Evolutionary conservation across 148 eudicot genomes (phyloP).

Genomic region (Chenopodium quinoa): DNA sequence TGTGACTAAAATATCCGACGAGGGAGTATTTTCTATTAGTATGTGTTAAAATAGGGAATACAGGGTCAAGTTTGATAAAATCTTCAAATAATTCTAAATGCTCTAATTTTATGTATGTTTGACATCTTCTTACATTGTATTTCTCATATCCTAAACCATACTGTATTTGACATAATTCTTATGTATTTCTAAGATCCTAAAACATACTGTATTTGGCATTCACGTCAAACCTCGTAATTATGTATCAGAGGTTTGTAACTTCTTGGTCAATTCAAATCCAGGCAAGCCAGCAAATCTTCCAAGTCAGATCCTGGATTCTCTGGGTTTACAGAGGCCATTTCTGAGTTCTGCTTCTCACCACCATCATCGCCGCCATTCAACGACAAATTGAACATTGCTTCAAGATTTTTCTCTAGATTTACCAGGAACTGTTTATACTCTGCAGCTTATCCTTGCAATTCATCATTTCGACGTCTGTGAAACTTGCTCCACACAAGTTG

Average conservation of each 20-base stretch:
- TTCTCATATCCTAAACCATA: not conserved
- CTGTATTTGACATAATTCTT: not conserved
- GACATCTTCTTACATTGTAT: no score
- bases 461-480: constrained; percentile 35
- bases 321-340: no score
- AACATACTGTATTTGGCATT: not conserved
- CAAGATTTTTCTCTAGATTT: constrained; percentile 22
- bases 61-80: not conserved
- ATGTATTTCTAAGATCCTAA: not conserved
- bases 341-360: no score
- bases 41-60: not conserved
- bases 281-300: not conserved
- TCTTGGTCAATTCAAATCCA: not conserved
- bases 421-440: constrained; percentile 20
- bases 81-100: no score
- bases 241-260: not conserved
- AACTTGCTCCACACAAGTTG: constrained; percentile 44
- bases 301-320: not conserved
- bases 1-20: not conserved
- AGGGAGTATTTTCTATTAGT: no score
- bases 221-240: not conserved
- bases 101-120: no score
- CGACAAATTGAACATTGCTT: not conserved
- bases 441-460: constrained; percentile 41
- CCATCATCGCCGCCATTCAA: no score